Evolutionary conservation across 192 early-diverging fungal genomes (phyloP), one percentile per base, ranked within the genome.

Genomic region (Coemansia sp.): DNA sequence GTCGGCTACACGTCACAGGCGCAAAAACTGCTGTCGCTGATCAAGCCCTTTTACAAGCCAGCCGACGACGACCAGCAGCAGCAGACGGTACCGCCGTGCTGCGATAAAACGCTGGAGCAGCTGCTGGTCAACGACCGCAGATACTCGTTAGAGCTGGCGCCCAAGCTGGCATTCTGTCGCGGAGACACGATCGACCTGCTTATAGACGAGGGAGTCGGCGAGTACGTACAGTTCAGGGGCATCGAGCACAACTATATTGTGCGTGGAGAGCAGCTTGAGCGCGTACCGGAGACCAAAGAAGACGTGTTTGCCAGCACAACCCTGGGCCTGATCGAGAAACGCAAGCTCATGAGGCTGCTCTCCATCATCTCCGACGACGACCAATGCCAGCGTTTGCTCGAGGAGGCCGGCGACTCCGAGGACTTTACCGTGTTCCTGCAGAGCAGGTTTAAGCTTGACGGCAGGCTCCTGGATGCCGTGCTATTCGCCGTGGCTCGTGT

Each of bases 291-390:
- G 19, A 89, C 89, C 49, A 96, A 95, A 69, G 94, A 94, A 66
- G 95, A 96, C 69, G 83, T 98, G 18, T 98, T 98, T 84, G 82
- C 85, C 16, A 89, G 85, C 58, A 84, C 87, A 20, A 74, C 85
- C 19, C 81, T 96, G 14, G 76, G 75, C 8, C 70, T 96, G 34
- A 72, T 91, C 42, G 95, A 96, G 34, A 98, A 98, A 73, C 82
- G 95, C 60, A 84, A 88, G 51, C 67, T 98, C 69, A 98, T 98
- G 95, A 86, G 87, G 65, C 89, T 95, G 61, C 71, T 98, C 59
- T 88, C 86, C 2, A 80, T 83, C 64, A 81, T 88, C 11, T 60
- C 83, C 57, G 79, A 85, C 55, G 71, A 80, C 24, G 83, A 80
- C 1, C 28, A 61, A 25, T 51, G 28, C 36, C 24, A 29, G 10